These are phyloP conservation scores for Vicia villosa DNA, from an alignment of 306 rosid species.

Conservation along the genomic window DNA sequence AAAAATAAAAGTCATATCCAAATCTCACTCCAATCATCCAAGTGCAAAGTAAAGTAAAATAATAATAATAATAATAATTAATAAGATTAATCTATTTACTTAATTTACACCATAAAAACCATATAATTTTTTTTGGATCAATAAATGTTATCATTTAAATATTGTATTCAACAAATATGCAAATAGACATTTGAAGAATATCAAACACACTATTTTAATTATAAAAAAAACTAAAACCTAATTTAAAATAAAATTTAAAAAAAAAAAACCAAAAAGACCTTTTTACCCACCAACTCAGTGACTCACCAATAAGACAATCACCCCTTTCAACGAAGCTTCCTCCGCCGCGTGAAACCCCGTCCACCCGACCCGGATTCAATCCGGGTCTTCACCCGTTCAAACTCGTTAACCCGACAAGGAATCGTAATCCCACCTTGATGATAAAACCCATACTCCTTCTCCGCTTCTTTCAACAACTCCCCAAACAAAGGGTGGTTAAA, in stretches of 20 bases:
- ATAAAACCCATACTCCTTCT: slow-evolving; percentile 70
- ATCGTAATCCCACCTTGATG: slow-evolving; percentile 88
- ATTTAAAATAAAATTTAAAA: background rate
- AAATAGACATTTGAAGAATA: background rate
- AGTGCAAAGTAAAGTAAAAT: too few relatives aligned
- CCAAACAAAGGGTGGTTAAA: slow-evolving; percentile 87
- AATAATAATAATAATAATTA: too few relatives aligned
- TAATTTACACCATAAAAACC: background rate
- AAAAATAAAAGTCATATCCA: too few relatives aligned
- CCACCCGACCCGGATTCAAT: slow-evolving; percentile 57
- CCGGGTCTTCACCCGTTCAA: slow-evolving; percentile 74
- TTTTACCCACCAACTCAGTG: background rate
- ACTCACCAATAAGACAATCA: slow-evolving; percentile 27
- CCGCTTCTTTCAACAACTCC: slow-evolving; percentile 69
- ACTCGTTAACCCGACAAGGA: slow-evolving; percentile 75
- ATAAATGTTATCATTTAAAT: background rate
- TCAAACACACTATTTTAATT: background rate
- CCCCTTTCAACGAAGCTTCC: background rate
- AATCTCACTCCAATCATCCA: too few relatives aligned
- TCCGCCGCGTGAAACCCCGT: slow-evolving; percentile 48
- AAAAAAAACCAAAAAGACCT: background rate
- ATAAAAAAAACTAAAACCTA: background rate
- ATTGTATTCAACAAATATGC: background rate
- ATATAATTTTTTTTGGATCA: background rate
- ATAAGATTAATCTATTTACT: too few relatives aligned